Evolutionary conservation across 257 asterid species (phyloP).

Genomic region (Ligustrum vulgare): DNA sequence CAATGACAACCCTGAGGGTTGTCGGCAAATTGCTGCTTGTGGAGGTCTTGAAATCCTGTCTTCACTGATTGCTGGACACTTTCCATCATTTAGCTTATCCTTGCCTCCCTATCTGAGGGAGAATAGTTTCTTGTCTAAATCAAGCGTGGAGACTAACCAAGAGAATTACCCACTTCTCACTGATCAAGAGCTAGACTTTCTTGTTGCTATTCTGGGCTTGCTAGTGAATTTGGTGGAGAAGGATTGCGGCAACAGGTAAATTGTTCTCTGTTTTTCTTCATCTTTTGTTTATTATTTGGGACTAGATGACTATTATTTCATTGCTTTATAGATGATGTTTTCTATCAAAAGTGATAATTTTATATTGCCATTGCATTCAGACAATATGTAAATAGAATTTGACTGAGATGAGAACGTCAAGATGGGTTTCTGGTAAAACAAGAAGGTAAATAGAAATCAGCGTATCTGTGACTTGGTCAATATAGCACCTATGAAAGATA

Average conservation of each 20-base stretch:
- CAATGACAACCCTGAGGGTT: conserved; percentile 71
- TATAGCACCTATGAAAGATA: neutral
- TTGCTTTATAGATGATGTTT: neutral
- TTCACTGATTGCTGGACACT: conserved; percentile 64
- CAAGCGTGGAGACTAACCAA: conserved; percentile 32
- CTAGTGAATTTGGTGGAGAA: conserved; percentile 87
- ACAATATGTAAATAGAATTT: neutral
- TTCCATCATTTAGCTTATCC: conserved; percentile 47
- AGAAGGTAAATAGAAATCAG: neutral
- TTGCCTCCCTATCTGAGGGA: conserved; percentile 28
- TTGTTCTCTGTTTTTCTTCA: conserved; percentile 9
- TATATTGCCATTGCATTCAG: neutral
- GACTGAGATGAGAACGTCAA: neutral
- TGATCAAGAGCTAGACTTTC: conserved; percentile 77
- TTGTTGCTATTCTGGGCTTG: conserved; percentile 80
- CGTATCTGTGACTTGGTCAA: neutral
- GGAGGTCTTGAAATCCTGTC: conserved; percentile 72
- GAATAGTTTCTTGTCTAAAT: conserved; percentile 31
- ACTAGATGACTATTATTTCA: neutral
- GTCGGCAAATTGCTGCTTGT: conserved; percentile 66
- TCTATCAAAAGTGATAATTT: neutral
- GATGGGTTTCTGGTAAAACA: neutral
- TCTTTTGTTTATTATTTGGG: neutral
- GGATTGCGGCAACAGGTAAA: conserved; percentile 63
- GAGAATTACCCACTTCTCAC: conserved; percentile 41